Percentiles rank a stretch among this genome's conserved stretches.
Conservation (phyloP, 2,329 filamentous ascomycete species). For the Fusarium compactum region DNA sequence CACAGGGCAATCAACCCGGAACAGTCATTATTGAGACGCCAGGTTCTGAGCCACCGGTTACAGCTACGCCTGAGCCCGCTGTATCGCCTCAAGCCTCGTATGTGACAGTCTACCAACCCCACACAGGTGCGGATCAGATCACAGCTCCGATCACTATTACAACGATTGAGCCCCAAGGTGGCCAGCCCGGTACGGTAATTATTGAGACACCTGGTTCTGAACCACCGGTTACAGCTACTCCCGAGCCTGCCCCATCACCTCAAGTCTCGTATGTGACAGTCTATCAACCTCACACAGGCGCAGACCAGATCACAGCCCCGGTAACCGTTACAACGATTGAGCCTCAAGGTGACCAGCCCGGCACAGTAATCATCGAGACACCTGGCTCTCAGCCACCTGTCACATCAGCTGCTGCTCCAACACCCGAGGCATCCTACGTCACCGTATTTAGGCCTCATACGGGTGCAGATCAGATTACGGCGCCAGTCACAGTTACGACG, state of each 20-base stretch:
- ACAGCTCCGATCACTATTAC: too few species aligned
- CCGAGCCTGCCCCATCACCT: not conserved
- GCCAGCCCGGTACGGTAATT: conserved; percentile 15
- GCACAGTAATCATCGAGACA: conserved; percentile 24
- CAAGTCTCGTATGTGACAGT: conserved; percentile 10
- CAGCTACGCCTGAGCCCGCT: too few species aligned
- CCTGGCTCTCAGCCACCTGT: conserved; percentile 2
- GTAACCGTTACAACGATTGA: conserved; percentile 9
- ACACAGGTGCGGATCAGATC: too few species aligned
- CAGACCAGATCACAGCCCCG: conserved; percentile 3
- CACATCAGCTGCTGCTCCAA: not conserved
- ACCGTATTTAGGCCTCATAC: conserved; percentile 16
- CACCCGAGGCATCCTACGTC: conserved; percentile 4
- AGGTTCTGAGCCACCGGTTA: too few species aligned
- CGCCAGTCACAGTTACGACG: conserved; percentile 1
- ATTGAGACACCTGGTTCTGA: conserved; percentile 11
- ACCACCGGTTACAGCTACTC: not conserved
- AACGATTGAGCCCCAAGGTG: conserved; percentile 5
- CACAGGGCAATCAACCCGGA: not conserved
- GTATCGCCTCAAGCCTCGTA: too few species aligned
- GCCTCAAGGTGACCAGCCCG: conserved; percentile 11
- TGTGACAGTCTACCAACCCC: too few species aligned
- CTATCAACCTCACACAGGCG: conserved; percentile 9
- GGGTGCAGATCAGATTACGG: conserved; percentile 7
- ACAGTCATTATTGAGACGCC: not conserved